Percentiles rank a stretch among this genome's conserved stretches.
Evolutionary conservation across 257 asterid genomes (phyloP).

Genomic region (Petunia axillaris): DNA sequence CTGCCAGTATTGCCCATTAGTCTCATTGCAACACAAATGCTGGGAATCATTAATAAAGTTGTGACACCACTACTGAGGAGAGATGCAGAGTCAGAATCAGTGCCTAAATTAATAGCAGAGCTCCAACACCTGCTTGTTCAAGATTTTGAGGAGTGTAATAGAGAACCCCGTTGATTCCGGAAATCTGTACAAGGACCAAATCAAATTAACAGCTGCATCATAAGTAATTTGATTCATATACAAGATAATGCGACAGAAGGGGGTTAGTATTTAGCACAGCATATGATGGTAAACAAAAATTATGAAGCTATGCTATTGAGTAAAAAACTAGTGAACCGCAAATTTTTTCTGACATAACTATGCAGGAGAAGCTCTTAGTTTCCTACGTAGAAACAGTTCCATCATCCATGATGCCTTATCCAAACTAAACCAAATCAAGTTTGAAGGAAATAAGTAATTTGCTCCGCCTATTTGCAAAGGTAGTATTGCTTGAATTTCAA

Average conservation of each 20-base stretch:
- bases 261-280: not conserved
- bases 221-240: conserved; percentile 4
- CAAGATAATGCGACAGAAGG: not conserved
- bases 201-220: not conserved
- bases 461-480: too few relatives aligned
- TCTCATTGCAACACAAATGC: conserved; percentile 91
- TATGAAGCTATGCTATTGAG: not conserved
- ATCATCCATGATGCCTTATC: not conserved
- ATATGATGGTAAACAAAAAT: not conserved
- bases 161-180: conserved; percentile 94
- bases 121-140: conserved; percentile 94
- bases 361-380: too few relatives aligned
- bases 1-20: conserved; percentile 95
- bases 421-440: not conserved
- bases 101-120: conserved; percentile 74
- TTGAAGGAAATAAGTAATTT: too few relatives aligned
- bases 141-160: conserved; percentile 99
- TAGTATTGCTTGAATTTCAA: too few relatives aligned
- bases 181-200: conserved; percentile 52
- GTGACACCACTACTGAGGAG: conserved; percentile 83
- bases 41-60: conserved; percentile 91
- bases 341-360: too few relatives aligned
- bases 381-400: too few relatives aligned
- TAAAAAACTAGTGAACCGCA: not conserved
- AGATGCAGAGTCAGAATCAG: conserved; percentile 79